These are phyloP conservation scores for Globisporangium camurandrum DNA, from an alignment of 352 stramenopile species.

Conservation along the genomic window DNA sequence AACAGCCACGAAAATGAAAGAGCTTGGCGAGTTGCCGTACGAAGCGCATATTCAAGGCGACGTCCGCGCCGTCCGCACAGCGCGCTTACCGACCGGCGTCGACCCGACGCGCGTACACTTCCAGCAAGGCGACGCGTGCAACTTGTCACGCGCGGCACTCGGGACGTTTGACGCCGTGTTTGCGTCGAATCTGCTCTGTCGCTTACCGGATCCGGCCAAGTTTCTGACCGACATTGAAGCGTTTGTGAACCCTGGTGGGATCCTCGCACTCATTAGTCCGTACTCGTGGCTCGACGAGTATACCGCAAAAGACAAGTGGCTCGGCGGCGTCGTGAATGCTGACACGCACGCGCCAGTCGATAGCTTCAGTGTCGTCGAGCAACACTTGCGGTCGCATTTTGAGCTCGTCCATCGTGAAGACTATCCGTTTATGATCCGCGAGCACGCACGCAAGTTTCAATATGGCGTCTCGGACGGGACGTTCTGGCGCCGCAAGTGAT, in stretches of 20 bases:
- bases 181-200: constrained; percentile 94
- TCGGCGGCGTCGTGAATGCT: constrained; percentile 45
- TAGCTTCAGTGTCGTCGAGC: constrained; percentile 61
- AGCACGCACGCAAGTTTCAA: constrained; percentile 91
- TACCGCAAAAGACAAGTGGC: constrained; percentile 88
- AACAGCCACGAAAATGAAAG: constrained; percentile 83
- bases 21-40: constrained; percentile 72
- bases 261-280: constrained; percentile 93
- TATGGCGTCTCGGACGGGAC: constrained; percentile 86
- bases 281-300: constrained; percentile 98
- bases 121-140: constrained; percentile 91
- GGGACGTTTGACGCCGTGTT: constrained; percentile 93
- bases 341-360: constrained; percentile 33
- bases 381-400: constrained; percentile 55
- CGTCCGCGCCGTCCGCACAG: constrained; percentile 48
- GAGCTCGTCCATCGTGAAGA: constrained; percentile 73
- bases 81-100: constrained; percentile 51
- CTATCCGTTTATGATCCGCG: constrained; percentile 89
- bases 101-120: constrained; percentile 80
- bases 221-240: constrained; percentile 83
- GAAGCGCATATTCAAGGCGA: constrained; percentile 87
- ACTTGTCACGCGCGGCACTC: constrained; percentile 56
- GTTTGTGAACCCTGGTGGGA: constrained; percentile 87
- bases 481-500: constrained; percentile 75
- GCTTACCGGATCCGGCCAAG: constrained; percentile 87